These are phyloP conservation scores for Colletotrichum sp. DNA, from an alignment of 2,329 filamentous ascomycete species.

Conservation along the genomic window DNA sequence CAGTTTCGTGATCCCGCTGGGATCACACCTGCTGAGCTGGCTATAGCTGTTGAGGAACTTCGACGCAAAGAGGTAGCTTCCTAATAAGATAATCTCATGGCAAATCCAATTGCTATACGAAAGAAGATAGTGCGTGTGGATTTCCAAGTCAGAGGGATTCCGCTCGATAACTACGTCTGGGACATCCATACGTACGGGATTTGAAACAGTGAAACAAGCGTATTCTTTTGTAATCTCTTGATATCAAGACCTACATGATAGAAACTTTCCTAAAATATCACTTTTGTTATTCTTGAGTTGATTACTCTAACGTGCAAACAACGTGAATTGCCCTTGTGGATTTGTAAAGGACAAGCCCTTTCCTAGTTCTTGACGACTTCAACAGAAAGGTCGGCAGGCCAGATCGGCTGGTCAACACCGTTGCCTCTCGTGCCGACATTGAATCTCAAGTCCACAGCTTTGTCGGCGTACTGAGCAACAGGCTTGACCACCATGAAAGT, in stretches of 20 bases:
- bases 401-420: constrained; percentile 47
- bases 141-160: background rate
- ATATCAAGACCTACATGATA: background rate
- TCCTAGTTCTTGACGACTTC: constrained; percentile 30
- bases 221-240: background rate
- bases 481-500: constrained; percentile 44
- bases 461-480: constrained; percentile 39
- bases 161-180: background rate
- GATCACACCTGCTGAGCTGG: constrained; percentile 23
- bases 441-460: constrained; percentile 41
- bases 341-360: background rate
- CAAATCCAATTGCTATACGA: background rate
- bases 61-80: background rate
- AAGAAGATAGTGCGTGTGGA: background rate
- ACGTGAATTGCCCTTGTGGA: fast-evolving
- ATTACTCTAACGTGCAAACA: background rate
- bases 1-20: constrained; percentile 26
- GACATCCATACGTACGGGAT: fast-evolving
- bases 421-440: constrained; percentile 55
- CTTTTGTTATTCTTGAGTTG: background rate
- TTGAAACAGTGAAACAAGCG: background rate
- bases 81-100: background rate
- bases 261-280: background rate
- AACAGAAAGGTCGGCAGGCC: constrained; percentile 45
- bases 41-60: constrained; percentile 19